Conservation (phyloP, 176 grass and related monocot genomes). For the Aechmea fasciata region DNA sequence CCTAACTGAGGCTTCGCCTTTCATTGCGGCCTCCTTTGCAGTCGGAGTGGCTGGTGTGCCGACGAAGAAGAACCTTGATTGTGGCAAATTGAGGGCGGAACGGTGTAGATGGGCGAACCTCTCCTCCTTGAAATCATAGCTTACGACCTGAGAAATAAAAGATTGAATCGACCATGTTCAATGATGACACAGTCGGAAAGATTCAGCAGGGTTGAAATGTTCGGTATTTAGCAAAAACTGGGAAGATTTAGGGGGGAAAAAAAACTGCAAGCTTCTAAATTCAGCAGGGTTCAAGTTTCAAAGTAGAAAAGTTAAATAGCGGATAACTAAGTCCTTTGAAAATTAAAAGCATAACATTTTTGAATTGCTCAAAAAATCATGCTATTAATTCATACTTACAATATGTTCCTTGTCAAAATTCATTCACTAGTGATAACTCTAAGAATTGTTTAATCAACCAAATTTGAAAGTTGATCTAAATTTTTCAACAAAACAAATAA, state of each 20-base stretch:
- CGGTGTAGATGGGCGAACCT: slow-evolving; percentile 74
- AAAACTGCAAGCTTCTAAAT: too few species aligned
- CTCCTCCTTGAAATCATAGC: slow-evolving; percentile 92
- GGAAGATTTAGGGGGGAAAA: too few species aligned
- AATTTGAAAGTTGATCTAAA: not conserved
- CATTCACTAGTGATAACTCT: too few species aligned
- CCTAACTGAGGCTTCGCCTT: slow-evolving; percentile 65
- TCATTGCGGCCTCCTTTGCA: slow-evolving; percentile 49
- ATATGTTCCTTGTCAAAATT: too few species aligned
- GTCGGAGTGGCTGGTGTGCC: slow-evolving; percentile 51
- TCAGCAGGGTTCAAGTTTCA: too few species aligned
- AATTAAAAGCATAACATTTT: too few species aligned
- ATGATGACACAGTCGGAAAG: not conserved
- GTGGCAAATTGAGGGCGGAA: slow-evolving; percentile 61
- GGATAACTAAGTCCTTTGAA: too few species aligned
- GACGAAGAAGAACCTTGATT: slow-evolving; percentile 68
- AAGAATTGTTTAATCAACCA: not conserved
- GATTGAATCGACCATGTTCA: not conserved
- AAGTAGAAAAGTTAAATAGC: too few species aligned
- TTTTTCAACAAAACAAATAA: too few species aligned
- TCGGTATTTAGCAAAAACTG: too few species aligned
- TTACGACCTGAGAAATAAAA: slow-evolving; percentile 48
- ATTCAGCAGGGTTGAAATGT: too few species aligned
- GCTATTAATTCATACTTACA: not conserved
- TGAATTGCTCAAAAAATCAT: not conserved